A percentile compares a stretch with the other conserved stretches of the same genome.
phyloP scores from a whole-genome alignment of 139 green algal genomes.

The Chlamydomonas incerta region DNA sequence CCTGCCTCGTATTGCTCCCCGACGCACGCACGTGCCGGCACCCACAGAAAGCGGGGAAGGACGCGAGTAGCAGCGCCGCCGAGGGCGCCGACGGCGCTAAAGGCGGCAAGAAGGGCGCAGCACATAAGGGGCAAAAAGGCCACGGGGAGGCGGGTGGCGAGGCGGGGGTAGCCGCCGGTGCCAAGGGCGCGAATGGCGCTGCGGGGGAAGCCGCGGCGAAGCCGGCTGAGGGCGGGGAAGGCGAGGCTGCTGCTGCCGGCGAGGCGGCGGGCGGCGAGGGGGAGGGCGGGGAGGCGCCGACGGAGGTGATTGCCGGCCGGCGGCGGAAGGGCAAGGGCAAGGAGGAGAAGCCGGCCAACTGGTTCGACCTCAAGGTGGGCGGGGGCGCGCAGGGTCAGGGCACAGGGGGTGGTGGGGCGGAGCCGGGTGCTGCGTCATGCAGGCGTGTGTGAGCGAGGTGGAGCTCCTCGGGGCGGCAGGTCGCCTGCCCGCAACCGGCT shows the following conservation, averaged over 20 bases:
- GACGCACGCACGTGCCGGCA: neutral
- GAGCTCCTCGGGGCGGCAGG: no score
- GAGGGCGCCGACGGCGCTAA: slow-evolving; percentile 20
- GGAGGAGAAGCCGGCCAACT: slow-evolving; percentile 53
- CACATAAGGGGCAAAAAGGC: neutral
- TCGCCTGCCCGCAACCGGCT: no score
- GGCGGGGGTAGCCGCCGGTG: neutral
- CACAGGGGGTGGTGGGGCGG: no score
- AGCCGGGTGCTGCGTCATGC: no score
- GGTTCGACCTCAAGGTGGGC: slow-evolving; percentile 91
- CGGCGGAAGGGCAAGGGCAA: slow-evolving; percentile 28
- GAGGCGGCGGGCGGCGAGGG: neutral
- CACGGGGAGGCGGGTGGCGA: neutral
- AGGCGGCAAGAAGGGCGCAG: neutral
- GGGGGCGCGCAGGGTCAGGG: no score
- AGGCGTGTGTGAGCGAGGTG: no score
- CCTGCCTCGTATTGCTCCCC: neutral
- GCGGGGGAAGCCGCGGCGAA: no score
- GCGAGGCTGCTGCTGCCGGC: neutral
- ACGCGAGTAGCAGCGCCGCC: slow-evolving; percentile 3
- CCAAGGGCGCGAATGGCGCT: no score
- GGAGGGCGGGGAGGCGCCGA: neutral
- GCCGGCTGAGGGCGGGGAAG: no score
- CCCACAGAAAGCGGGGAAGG: slow-evolving; percentile 14
- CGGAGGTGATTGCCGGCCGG: neutral